These are phyloP conservation scores for Phytopythium delawarense DNA, from an alignment of 352 stramenopile genomes.

Conservation along the genomic window DNA sequence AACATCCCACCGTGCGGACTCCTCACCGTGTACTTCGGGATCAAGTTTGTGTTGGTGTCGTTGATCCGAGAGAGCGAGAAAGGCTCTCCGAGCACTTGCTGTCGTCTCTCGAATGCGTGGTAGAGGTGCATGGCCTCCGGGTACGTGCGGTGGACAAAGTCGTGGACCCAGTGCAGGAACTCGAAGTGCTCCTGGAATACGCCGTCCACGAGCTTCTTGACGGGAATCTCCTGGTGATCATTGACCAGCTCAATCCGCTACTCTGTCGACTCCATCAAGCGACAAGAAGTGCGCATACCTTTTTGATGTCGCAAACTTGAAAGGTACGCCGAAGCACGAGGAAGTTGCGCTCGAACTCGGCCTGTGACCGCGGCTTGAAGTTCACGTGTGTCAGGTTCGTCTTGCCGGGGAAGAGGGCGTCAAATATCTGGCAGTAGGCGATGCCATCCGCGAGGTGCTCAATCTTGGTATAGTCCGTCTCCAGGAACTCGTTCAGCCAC, in stretches of 20 bases:
- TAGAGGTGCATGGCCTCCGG: conserved; percentile 53
- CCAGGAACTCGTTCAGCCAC: conserved; percentile 78
- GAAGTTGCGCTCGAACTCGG: conserved; percentile 68
- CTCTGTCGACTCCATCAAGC: not conserved
- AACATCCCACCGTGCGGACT: conserved; percentile 2
- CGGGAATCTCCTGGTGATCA: conserved; percentile 44
- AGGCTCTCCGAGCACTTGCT: conserved; percentile 33
- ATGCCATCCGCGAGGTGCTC: conserved; percentile 78
- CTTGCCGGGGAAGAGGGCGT: conserved; percentile 67
- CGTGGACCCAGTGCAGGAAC: conserved; percentile 78
- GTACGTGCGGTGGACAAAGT: conserved; percentile 74
- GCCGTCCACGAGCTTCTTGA: conserved; percentile 59
- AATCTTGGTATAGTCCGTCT: conserved; percentile 85
- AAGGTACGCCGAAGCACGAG: conserved; percentile 48
- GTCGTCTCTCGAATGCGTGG: conserved; percentile 47
- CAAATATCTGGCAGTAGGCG: conserved; percentile 75
- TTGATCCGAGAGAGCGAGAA: conserved; percentile 25
- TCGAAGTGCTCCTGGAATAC: conserved; percentile 83
- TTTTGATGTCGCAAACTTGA: conserved; percentile 55
- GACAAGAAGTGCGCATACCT: conserved; percentile 21
- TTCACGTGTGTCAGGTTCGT: conserved; percentile 50
- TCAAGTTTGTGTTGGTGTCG: conserved; percentile 51
- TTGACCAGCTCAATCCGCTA: not conserved
- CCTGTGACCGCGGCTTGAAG: conserved; percentile 45
- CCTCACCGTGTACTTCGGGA: conserved; percentile 53